Conservation (phyloP, 768 basidiomycete species). For the Pholiota microspora region DNA sequence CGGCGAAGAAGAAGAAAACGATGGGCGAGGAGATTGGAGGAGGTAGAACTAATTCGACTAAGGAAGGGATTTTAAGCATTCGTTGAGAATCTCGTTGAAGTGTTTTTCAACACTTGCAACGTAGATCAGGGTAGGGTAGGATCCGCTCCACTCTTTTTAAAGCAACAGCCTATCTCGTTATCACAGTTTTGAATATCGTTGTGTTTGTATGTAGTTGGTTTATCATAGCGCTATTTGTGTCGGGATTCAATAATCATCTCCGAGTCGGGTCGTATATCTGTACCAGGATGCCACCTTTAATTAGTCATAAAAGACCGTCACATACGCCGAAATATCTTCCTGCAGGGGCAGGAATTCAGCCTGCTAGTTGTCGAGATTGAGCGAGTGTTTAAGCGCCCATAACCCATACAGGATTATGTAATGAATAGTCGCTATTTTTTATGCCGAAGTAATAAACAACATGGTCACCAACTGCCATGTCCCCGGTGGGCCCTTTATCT, state of each 20-base stretch:
- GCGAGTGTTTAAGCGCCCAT: constrained; percentile 1
- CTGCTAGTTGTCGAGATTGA: too few relatives aligned
- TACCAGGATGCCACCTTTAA: too few relatives aligned
- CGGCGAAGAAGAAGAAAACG: constrained; percentile 54
- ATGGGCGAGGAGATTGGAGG: constrained; percentile 36
- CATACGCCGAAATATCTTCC: too few relatives aligned
- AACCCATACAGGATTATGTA: background rate
- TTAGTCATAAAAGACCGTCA: too few relatives aligned
- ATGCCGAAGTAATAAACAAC: background rate
- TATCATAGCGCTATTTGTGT: background rate
- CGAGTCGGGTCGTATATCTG: too few relatives aligned
- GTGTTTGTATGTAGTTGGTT: too few relatives aligned
- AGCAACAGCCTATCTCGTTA: background rate
- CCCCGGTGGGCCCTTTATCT: background rate
- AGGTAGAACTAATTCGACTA: constrained; percentile 44
- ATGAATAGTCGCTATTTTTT: constrained; percentile 5
- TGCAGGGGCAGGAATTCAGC: too few relatives aligned
- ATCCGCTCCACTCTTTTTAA: too few relatives aligned
- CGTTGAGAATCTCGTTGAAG: constrained; percentile 21
- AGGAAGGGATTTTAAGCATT: constrained; percentile 47
- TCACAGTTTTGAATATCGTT: background rate
- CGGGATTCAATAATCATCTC: background rate
- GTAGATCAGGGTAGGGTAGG: too few relatives aligned
- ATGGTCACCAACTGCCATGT: background rate
- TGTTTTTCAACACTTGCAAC: background rate